These are phyloP conservation scores for Clitopilus hobsonii DNA, from an alignment of 768 basidiomycete genomes.

Conservation along the genomic window DNA sequence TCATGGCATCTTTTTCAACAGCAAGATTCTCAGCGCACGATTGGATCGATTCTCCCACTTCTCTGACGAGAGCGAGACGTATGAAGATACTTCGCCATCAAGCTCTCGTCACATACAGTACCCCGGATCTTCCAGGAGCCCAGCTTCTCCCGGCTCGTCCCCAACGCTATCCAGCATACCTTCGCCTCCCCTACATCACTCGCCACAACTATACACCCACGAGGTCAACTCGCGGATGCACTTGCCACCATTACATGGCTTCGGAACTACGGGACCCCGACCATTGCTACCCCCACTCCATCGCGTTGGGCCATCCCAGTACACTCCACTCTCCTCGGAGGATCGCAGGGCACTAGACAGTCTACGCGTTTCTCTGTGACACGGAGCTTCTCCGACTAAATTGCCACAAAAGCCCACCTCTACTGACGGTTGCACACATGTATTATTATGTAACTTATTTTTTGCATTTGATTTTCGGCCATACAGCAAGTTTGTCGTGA, in stretches of 20 bases:
- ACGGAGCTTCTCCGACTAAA: not conserved
- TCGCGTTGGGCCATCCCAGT: constrained; percentile 15
- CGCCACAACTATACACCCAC: constrained; percentile 7
- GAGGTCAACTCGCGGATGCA: constrained; percentile 9
- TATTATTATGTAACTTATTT: not conserved
- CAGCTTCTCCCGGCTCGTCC: constrained; percentile 11
- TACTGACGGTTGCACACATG: not conserved
- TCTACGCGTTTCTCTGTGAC: constrained; percentile 40
- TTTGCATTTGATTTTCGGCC: not conserved
- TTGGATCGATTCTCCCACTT: constrained; percentile 39
- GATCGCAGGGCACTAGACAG: constrained; percentile 55
- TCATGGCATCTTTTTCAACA: constrained; percentile 67
- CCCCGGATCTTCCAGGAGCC: constrained; percentile 8
- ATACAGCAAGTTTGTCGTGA: not conserved
- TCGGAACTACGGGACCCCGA: constrained; percentile 4
- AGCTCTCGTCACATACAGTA: constrained; percentile 15
- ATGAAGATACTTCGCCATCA: constrained; percentile 23
- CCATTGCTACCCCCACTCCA: constrained; percentile 21
- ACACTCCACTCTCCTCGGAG: constrained; percentile 46
- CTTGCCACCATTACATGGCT: constrained; percentile 13
- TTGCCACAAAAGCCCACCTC: no score
- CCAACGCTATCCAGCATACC: constrained; percentile 10
- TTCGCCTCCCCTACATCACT: constrained; percentile 8
- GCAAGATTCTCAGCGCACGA: constrained; percentile 44
- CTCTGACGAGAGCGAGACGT: constrained; percentile 40